Evolutionary conservation across 2,329 filamentous ascomycete genomes (phyloP).

Genomic region (Elsinoe perseae): DNA sequence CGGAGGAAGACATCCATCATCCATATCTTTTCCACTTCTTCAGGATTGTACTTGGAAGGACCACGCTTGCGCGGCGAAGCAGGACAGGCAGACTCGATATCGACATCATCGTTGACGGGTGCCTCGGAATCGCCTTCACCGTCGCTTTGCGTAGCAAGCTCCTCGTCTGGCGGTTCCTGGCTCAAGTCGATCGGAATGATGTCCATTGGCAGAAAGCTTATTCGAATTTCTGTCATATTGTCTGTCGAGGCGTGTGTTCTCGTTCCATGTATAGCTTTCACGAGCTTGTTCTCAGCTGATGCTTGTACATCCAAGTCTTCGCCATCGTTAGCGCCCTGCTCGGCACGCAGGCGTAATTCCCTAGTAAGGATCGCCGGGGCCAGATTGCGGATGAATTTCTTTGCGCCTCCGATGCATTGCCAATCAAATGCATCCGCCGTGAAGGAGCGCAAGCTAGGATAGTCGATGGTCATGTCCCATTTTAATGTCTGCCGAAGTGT

Average conservation of each 20-base stretch:
- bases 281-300: conserved; percentile 45
- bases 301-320: conserved; percentile 33
- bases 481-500: conserved; percentile 46
- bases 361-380: conserved; percentile 66
- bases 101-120: conserved; percentile 28
- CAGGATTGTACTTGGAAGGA: conserved; percentile 54
- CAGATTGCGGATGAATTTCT: conserved; percentile 75
- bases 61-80: conserved; percentile 38
- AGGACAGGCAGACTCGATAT: conserved; percentile 21
- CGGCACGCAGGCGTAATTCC: conserved; percentile 40
- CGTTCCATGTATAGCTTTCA: conserved; percentile 60
- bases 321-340: conserved; percentile 15
- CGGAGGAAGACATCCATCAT: conserved; percentile 57
- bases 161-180: conserved; percentile 64
- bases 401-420: conserved; percentile 67
- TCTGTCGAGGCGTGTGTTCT: conserved; percentile 69
- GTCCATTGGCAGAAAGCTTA: conserved; percentile 68
- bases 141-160: conserved; percentile 38
- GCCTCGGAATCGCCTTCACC: conserved; percentile 31
- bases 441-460: conserved; percentile 63
- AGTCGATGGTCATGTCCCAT: conserved; percentile 59
- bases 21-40: conserved; percentile 59
- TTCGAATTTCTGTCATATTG: conserved; percentile 64
- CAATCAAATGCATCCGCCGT: conserved; percentile 77
- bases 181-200: conserved; percentile 72